These are phyloP conservation scores for Podila horticola DNA, from an alignment of 192 early-diverging fungal species.

Conservation along the genomic window DNA sequence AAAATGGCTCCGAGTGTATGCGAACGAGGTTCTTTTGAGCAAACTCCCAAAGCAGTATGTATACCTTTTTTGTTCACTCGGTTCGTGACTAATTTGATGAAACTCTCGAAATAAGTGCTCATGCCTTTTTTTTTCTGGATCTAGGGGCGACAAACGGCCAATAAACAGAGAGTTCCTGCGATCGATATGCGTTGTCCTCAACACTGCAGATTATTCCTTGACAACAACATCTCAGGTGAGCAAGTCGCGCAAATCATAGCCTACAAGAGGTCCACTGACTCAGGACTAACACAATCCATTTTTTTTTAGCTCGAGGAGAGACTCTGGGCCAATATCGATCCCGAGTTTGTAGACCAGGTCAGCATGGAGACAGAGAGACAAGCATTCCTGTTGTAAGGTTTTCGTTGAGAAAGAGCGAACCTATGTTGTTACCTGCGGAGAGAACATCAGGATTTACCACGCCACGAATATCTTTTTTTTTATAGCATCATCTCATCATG, in stretches of 20 bases:
- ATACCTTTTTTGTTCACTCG: background rate
- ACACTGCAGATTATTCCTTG: slow-evolving; percentile 96
- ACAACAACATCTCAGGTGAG: slow-evolving; percentile 81
- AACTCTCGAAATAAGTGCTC: too few relatives aligned
- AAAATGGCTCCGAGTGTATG: slow-evolving; percentile 84
- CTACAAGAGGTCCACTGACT: too few relatives aligned
- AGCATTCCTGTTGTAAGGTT: slow-evolving; percentile 74
- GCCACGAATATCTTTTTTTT: background rate
- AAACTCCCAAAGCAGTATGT: slow-evolving; percentile 75
- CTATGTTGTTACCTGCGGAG: background rate
- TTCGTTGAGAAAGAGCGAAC: slow-evolving; percentile 5
- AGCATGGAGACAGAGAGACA: slow-evolving; percentile 82
- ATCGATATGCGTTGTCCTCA: slow-evolving; percentile 83
- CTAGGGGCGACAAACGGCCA: slow-evolving; percentile 69
- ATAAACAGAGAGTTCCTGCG: slow-evolving; percentile 75
- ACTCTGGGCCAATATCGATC: slow-evolving; percentile 84
- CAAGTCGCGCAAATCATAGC: too few relatives aligned
- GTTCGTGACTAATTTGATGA: too few relatives aligned
- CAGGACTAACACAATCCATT: slow-evolving; percentile 10
- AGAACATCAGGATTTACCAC: background rate
- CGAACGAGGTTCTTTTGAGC: slow-evolving; percentile 73
- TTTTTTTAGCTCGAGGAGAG: slow-evolving; percentile 85
- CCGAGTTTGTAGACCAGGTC: slow-evolving; percentile 72
- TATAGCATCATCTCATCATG: slow-evolving; percentile 67
- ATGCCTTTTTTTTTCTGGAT: background rate